Conservation (phyloP, 2,329 filamentous ascomycete genomes). For the Beauveria sp. region DNA sequence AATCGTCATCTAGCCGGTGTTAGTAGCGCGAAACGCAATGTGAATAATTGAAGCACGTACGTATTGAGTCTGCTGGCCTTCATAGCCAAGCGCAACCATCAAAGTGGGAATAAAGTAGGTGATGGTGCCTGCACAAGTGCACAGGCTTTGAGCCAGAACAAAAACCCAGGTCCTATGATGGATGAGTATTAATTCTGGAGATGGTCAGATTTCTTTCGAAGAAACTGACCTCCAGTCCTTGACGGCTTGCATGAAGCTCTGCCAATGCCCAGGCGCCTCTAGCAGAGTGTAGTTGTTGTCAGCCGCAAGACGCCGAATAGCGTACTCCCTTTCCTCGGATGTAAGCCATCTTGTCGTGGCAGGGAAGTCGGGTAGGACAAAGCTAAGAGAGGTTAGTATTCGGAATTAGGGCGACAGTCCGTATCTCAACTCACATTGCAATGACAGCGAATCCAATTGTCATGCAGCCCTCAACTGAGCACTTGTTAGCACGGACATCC, state of each 20-base stretch:
- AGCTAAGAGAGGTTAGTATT: not conserved
- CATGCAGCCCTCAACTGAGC: slow-evolving; percentile 7
- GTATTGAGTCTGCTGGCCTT: slow-evolving; percentile 10
- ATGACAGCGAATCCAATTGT: slow-evolving; percentile 4
- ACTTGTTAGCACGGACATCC: not conserved
- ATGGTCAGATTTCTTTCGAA: too few relatives aligned
- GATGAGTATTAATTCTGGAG: not conserved
- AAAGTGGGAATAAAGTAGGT: slow-evolving; percentile 11
- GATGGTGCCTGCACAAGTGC: slow-evolving; percentile 10
- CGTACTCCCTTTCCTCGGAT: slow-evolving; percentile 17
- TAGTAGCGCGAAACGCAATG: not conserved
- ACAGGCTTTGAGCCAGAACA: slow-evolving; percentile 6
- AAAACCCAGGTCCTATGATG: slow-evolving; percentile 5
- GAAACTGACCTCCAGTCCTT: slow-evolving; percentile 4
- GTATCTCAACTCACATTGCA: not conserved
- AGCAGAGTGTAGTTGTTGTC: slow-evolving; percentile 1
- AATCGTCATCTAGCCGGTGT: slow-evolving; percentile 7
- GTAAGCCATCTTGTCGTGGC: slow-evolving; percentile 18
- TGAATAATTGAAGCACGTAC: not conserved
- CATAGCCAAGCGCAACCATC: slow-evolving; percentile 3
- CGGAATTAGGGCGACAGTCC: too few relatives aligned
- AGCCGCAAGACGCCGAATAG: not conserved
- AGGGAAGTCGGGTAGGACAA: slow-evolving; percentile 17
- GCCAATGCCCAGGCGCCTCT: not conserved
- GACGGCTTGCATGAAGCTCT: slow-evolving; percentile 4